Evolutionary conservation across 805 yeast genomes (phyloP), one percentile per base, ranked within the genome.

Genomic region (Kodamaea laetipori): DNA sequence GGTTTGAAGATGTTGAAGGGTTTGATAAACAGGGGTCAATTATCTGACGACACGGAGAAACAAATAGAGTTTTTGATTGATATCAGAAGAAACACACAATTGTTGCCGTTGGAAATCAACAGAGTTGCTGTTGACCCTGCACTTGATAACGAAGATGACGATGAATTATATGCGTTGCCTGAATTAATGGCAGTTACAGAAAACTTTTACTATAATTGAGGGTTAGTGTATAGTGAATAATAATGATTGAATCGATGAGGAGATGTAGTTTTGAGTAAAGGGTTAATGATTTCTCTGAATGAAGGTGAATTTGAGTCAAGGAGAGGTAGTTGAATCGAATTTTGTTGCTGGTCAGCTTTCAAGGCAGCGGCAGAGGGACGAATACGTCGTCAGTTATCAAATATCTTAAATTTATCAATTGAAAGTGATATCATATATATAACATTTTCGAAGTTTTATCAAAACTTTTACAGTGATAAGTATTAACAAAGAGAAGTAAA

Each of bases 1-100:
- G 96, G 95, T 0, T 60, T 87, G 43, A 80, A 78, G 54, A 64
- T 71, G 71, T 66, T 70, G 50, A 65, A 63, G 47, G 71, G 70
- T 4, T 52, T 56, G 48, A 57, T 53, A 2, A 58, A 58, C 15
- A 56, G 58, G 1, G 66, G 65, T 12, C 61, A 63, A 26, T 59
- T 70, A 24, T 67, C 73, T 0, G 49, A 43, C 7, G 73, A 69
- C 24, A 69, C 76, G 6, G 60, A 63, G 13, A 55, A 55, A 19
- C 75, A 71, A 47, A 51, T 69, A 27, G 55, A 59, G 19, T 49
- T 58, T 11, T 60, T 71, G 50, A 52, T 61, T 15, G 71, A 63
- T 12, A 60, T 71, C 32, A 56, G 75, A 54, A 64, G 64, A 46
- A 64, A 62, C 46, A 66, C 73, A 6, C 76, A 71, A 52, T 56